Evolutionary conservation across 139 green algal species (phyloP).

Genomic region (Ulvella scutata): DNA sequence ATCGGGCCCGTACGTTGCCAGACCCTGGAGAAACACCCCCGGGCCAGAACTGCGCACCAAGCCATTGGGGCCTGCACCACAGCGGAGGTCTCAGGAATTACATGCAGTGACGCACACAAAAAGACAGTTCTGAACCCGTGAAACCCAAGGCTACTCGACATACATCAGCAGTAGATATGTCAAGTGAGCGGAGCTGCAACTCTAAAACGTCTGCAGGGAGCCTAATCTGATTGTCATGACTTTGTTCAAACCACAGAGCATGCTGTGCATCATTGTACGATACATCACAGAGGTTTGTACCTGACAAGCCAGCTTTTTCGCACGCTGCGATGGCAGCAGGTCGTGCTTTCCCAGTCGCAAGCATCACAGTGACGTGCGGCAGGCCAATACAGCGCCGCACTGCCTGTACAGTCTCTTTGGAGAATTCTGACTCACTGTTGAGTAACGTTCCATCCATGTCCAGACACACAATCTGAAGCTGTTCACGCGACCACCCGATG

Average conservation of each 20-base stretch:
- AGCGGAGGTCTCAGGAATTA: too few relatives aligned
- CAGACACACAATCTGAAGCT: slow-evolving; percentile 38
- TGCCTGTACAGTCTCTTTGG: slow-evolving; percentile 32
- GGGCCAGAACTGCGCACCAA: slow-evolving; percentile 36
- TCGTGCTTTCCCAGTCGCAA: slow-evolving; percentile 91
- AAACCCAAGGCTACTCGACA: too few relatives aligned
- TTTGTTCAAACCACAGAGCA: too few relatives aligned
- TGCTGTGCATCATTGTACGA: too few relatives aligned
- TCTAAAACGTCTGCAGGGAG: too few relatives aligned
- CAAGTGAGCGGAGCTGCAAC: too few relatives aligned
- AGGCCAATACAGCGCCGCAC: slow-evolving; percentile 35
- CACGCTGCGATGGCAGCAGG: slow-evolving; percentile 58
- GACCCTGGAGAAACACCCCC: slow-evolving; percentile 80
- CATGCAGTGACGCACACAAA: too few relatives aligned
- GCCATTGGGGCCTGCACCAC: slow-evolving; percentile 24
- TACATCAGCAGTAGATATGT: too few relatives aligned
- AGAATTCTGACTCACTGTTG: slow-evolving; percentile 41
- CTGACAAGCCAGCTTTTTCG: slow-evolving; percentile 35
- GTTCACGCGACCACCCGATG: neutral
- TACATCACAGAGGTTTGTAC: slow-evolving; percentile 4
- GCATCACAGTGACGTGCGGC: slow-evolving; percentile 51
- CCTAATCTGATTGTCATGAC: too few relatives aligned
- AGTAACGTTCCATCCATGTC: slow-evolving; percentile 78
- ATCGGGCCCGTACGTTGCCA: slow-evolving; percentile 35
- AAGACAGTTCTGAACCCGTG: too few relatives aligned